Evolutionary conservation across 192 early-diverging fungal species (phyloP).

Genomic region (Backusella sp.): DNA sequence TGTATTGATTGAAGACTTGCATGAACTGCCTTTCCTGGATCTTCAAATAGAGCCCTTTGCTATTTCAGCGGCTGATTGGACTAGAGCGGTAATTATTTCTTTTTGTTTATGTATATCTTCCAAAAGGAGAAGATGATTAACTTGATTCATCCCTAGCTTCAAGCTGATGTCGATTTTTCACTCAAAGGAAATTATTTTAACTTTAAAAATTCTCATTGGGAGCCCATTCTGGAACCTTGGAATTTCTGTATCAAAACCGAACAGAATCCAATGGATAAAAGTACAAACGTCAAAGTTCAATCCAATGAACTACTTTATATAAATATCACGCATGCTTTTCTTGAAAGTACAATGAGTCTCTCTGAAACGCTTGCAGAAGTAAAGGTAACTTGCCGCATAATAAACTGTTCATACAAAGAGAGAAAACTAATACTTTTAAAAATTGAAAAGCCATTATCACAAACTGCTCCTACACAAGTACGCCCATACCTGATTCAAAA

Average conservation of each 20-base stretch:
- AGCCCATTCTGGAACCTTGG: conserved; percentile 83
- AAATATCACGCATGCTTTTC: conserved; percentile 68
- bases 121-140: background rate
- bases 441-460: conserved; percentile 14
- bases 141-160: conserved; percentile 27
- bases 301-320: conserved; percentile 64
- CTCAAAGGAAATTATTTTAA: conserved; percentile 81
- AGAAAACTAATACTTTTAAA: background rate
- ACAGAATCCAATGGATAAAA: conserved; percentile 18
- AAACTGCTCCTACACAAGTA: conserved; percentile 14
- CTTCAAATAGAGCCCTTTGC: conserved; percentile 64
- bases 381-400: conserved; percentile 6
- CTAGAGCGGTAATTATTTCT: conserved; percentile 26
- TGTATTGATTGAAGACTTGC: conserved; percentile 80
- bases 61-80: conserved; percentile 75
- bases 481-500: conserved; percentile 75
- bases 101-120: background rate
- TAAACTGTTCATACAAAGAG: background rate
- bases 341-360: conserved; percentile 44
- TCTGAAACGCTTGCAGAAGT: conserved; percentile 46
- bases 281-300: conserved; percentile 52
- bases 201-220: conserved; percentile 88
- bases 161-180: conserved; percentile 54
- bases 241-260: conserved; percentile 47
- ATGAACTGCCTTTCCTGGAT: conserved; percentile 81